phyloP scores from a whole-genome alignment of 23 red algal species.

The Agarophyton chilense region DNA sequence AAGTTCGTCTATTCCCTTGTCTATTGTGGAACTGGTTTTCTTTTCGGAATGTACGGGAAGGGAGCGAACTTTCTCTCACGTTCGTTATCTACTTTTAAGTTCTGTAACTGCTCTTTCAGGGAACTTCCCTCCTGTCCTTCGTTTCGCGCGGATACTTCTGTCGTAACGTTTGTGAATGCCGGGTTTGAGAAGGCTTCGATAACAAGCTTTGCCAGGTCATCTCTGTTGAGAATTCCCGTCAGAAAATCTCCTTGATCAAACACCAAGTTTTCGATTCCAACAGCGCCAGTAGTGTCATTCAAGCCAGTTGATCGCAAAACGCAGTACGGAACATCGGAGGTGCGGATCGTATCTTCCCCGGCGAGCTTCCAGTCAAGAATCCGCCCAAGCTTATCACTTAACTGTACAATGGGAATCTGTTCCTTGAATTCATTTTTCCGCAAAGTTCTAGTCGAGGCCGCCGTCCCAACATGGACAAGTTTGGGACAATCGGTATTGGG shows the following conservation, averaged over 20 bases:
- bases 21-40: not conserved
- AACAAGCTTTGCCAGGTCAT: slow-evolving; percentile 80
- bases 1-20: no score
- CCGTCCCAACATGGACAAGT: slow-evolving; percentile 74
- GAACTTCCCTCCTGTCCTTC: slow-evolving; percentile 10
- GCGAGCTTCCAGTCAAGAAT: slow-evolving; percentile 95
- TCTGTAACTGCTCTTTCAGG: slow-evolving; percentile 9
- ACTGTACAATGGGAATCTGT: slow-evolving; percentile 72
- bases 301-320: slow-evolving; percentile 89
- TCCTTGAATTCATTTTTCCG: slow-evolving; percentile 70
- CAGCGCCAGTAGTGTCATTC: slow-evolving; percentile 58
- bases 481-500: slow-evolving; percentile 23
- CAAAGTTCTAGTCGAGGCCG: slow-evolving; percentile 77
- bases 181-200: slow-evolving; percentile 44
- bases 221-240: slow-evolving; percentile 68
- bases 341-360: slow-evolving; percentile 87
- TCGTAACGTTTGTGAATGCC: slow-evolving; percentile 21
- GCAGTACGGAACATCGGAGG: slow-evolving; percentile 60
- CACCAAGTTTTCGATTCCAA: slow-evolving; percentile 53
- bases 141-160: slow-evolving; percentile 16
- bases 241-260: slow-evolving; percentile 87
- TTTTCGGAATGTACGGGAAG: slow-evolving; percentile 36
- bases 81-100: slow-evolving; percentile 2
- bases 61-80: slow-evolving; percentile 11
- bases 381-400: slow-evolving; percentile 83